These are phyloP conservation scores for Solanum verrucosum DNA, from an alignment of 257 asterid genomes.

Conservation along the genomic window DNA sequence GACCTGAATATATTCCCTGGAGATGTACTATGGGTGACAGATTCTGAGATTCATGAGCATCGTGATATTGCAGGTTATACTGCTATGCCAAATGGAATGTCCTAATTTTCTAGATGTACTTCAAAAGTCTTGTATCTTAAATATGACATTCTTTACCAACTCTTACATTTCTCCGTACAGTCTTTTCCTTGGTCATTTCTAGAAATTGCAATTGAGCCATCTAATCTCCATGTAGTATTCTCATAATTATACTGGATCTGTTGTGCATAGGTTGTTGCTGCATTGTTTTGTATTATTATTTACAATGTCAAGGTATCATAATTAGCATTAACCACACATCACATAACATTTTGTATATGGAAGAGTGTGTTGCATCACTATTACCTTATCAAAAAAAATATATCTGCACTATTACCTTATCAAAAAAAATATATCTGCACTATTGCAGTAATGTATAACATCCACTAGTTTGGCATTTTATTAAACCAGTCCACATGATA, in stretches of 20 bases:
- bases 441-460: background rate
- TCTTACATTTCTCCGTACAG: background rate
- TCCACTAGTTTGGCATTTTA: background rate
- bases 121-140: conserved; percentile 1
- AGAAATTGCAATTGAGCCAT: background rate
- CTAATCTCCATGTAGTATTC: background rate
- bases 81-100: background rate
- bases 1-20: conserved; percentile 88
- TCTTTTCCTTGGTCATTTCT: background rate
- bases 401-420: background rate
- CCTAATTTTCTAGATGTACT: background rate
- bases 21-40: conserved; percentile 88
- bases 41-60: conserved; percentile 86
- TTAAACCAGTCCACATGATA: background rate
- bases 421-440: background rate
- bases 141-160: background rate
- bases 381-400: background rate
- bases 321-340: background rate
- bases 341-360: background rate
- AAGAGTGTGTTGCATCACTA: background rate
- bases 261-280: background rate
- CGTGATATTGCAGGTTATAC: conserved; percentile 96
- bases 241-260: background rate
- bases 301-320: background rate
- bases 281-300: background rate